Conservation (phyloP, 148 eudicot genomes). For the Beta vulgaris region DNA sequence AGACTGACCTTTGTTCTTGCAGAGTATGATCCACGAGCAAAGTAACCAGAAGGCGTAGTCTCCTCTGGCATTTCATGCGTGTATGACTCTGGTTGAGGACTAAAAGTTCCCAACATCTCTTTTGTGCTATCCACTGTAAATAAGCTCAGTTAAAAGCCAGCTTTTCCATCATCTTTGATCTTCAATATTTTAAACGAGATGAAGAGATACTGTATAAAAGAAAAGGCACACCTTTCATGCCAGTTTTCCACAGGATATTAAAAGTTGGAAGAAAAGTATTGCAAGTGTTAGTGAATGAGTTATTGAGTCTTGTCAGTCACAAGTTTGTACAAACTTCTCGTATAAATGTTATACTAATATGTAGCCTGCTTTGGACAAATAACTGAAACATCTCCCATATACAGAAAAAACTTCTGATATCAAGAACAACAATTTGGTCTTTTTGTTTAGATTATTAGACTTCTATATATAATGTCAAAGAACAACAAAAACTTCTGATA, state of each 20-base stretch:
- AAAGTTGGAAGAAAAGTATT: no score
- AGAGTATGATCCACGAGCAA: conserved; percentile 62
- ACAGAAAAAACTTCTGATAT: no score
- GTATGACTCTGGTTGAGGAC: conserved; percentile 64
- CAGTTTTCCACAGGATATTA: conserved; percentile 74
- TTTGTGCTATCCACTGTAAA: conserved; percentile 55
- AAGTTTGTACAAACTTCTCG: no score
- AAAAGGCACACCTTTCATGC: conserved; percentile 48
- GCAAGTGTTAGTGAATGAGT: no score
- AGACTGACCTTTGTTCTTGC: conserved; percentile 56
- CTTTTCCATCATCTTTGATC: not conserved
- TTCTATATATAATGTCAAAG: no score
- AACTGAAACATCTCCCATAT: no score
- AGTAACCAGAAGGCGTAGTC: conserved; percentile 59
- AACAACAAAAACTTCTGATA: no score
- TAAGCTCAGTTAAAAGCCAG: conserved; percentile 3
- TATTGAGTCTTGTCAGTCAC: no score
- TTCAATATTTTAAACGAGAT: not conserved
- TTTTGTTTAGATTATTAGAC: no score
- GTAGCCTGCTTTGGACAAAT: no score
- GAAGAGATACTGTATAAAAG: not conserved
- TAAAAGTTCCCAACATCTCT: conserved; percentile 72
- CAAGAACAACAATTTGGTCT: no score
- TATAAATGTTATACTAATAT: no score
- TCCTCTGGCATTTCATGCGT: conserved; percentile 67